Evolutionary conservation across 2,329 filamentous ascomycete genomes (phyloP), one percentile per base, ranked within the genome.

Genomic region (Parafenestella ontariensis): DNA sequence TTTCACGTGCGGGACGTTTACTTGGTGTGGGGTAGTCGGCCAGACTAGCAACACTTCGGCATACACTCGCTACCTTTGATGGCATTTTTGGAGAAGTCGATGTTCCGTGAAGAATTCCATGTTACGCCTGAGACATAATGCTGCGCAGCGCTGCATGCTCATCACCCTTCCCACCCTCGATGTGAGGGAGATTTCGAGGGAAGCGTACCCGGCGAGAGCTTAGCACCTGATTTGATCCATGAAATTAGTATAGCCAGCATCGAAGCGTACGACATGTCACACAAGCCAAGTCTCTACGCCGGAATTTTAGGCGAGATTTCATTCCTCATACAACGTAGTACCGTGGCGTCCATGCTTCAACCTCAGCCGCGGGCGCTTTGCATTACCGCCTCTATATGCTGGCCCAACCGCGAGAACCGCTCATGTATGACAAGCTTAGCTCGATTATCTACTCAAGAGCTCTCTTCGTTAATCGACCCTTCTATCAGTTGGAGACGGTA

Each of bases 81-180:
- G 50, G 54, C 46, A 57, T 57, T 57, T 40, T 9, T 24, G 11
- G 5, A 57, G 46, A 57, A 57, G 49, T 34, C 54, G 40, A 57
- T 57, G 47, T 46, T 43, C 36, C n/a, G 42, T 50, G 20, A 23
- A 40, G 37, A 40, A 24, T 40, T 24, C 37, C 20, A 40, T 40
- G 18, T 23, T 40, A n/a, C 10, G 15, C 37, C 20, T 24, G n/a
- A n/a, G n/a, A n/a, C n/a, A n/a, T n/a, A n/a, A 15, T 34, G 15
- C 31, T 17, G 31, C 3, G 31, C 2, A 13, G 3, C 15, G 31
- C 31, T 34, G 8, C 31, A 34, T 13, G 28, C 5, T 17, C 4
- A 34, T n/a, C 13, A 34, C 8, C 13, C 31, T 1, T 1, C 31
- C 13, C 1, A n/a, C 15, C 9, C 5, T 34, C 13, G 13, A 34